Base-by-base conservation (phyloP, 495 filamentous ascomycete species). In the Neurospora sp. region DNA sequence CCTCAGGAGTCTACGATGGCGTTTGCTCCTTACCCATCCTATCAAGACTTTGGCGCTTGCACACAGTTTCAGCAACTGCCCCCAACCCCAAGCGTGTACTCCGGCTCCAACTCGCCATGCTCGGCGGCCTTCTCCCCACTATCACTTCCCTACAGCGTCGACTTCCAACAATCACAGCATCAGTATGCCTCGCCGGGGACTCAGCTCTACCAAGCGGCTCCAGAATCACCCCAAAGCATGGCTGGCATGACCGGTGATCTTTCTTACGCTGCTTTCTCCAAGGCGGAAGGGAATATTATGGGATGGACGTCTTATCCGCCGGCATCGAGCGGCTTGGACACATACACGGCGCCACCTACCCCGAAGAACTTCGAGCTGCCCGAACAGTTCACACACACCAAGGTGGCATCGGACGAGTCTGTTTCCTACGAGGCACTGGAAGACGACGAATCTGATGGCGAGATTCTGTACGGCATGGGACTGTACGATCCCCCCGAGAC, bases 401-500 rank as follows among this genome's bases (percentile, higher is more conserved):
- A 77, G 42, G 76, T 86, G 31, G 72, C 78, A n/a, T 69, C 82
- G 6, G 84, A 86, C 69, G 85, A 86, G 23, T 72, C 81, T 5
- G 84, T 86, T 71, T 79, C 84, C 20, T 79, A 85, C 46, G 72
- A 83, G 10, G 77, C 86, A n/a, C 83, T 85, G 12, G 79, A 83
- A 62, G 73, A 80, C 72, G 73, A 79, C 72, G 77, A 88, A 75
- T 78, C 84, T 77, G 83, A 84, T 38, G 89, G 88, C 69, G 91
- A 93, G 73, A 92, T 93, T 76, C 84, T 96, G 3, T 89, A 94
- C 27, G 93, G 92, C 27, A 91, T 96, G 90, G 93, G 93, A 12
- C 86, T 96, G 2, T 95, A 96, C 82, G 92, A 92, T 77, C 81
- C 88, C 39, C 90, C 90, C 9, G 88, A 87, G 42, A 82, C 84